Evolutionary conservation across 495 filamentous ascomycete genomes (phyloP).

Genomic region (Neurospora hispaniola): DNA sequence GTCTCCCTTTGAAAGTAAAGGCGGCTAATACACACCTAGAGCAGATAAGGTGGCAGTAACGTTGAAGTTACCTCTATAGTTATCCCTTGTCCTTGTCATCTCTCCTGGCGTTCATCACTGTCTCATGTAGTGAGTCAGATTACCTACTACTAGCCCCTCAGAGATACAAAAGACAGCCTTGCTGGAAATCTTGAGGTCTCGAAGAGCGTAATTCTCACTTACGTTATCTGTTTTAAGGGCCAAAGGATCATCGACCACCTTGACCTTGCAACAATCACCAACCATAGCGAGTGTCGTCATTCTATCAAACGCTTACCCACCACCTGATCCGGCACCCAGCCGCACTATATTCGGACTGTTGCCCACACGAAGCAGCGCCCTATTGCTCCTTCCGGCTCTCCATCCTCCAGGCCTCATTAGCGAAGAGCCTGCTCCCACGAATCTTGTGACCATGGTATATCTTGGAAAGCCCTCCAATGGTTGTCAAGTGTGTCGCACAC

Average conservation of each 20-base stretch:
- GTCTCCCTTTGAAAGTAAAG: background rate
- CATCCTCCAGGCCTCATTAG: background rate
- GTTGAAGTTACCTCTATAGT: background rate
- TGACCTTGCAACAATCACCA: background rate
- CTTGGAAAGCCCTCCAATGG: conserved; percentile 63
- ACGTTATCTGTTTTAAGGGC: background rate
- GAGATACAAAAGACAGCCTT: background rate
- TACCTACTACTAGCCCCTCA: background rate
- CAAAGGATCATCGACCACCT: background rate
- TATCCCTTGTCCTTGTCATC: background rate
- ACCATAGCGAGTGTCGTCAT: background rate
- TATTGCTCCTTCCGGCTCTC: background rate
- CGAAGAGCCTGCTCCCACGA: background rate
- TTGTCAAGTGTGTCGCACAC: conserved; percentile 60
- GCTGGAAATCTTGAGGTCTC: background rate
- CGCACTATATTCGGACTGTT: background rate
- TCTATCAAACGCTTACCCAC: background rate
- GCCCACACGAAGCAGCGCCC: background rate
- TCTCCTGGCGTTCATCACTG: background rate
- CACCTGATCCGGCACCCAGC: background rate
- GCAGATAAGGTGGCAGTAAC: background rate
- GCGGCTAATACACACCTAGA: background rate
- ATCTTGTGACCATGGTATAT: conserved; percentile 49
- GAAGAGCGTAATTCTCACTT: background rate
- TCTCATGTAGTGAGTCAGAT: background rate